Evolutionary conservation across 306 rosid species (phyloP), one percentile per base, ranked within the genome.

Genomic region (Abrus pulchellus): DNA sequence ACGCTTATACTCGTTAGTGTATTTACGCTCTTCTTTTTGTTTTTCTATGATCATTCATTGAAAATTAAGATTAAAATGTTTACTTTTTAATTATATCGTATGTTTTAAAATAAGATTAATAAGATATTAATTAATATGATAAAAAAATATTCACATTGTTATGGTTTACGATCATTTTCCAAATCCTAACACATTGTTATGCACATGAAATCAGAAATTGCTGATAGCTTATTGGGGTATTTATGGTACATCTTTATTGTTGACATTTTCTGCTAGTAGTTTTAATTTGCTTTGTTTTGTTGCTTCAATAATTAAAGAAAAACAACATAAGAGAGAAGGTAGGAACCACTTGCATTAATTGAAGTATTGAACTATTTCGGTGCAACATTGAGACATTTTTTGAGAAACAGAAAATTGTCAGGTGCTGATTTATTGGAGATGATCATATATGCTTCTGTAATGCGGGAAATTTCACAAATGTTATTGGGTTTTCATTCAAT

Each of bases 361-460:
- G 30, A 27, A 28, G 14, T 11, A 27, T 36, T 56, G 68, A 28
- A 41, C 41, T n/a, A 10, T 28, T 56, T 27, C n/a, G 13, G 55
- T 6, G 60, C 45, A 70, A 29, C 53, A 4, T 2, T 29, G 57
- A 10, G 32, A 69, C 59, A 32, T 6, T 11, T 68, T 67, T 43
- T 67, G 52, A 52, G 12, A n/a, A 52, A 50, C n/a, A 40, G 4
- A 56, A 49, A 74, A 5, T 28, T 56, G n/a, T 27, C 78, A 41
- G 12, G 49, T 20, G 40, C 55, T 27, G 38, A 44, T 67, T 13
- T 20, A 20, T 27, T 10, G 9, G 29, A 6, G 60, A 48, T 20
- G 20, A 20, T 20, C 20, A 3, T 28, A 45, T 34, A 47, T 29
- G 29, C 28, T 47, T 52, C 29, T 13, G 29, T 68, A 53, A 47